Percentiles rank a stretch among this genome's conserved stretches.
phyloP scores from a whole-genome alignment of 345 rosid species.

The Heritiera fomes region DNA sequence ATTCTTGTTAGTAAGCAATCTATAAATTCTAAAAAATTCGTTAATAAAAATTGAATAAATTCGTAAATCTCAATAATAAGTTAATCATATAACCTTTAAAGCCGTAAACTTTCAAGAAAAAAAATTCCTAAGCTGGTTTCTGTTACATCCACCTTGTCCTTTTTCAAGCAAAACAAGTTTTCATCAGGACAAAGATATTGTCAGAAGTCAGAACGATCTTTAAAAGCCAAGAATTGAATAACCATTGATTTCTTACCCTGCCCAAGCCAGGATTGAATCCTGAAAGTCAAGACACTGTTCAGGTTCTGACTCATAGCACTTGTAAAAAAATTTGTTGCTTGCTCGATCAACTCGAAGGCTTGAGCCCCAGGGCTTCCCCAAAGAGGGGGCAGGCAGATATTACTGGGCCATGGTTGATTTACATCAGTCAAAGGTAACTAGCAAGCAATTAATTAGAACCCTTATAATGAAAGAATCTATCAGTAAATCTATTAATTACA shows the following conservation, averaged over 20 bases:
- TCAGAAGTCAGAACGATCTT: slow-evolving; percentile 2
- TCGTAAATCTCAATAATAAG: too few relatives aligned
- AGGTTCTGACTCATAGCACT: neutral
- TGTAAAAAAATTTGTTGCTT: neutral
- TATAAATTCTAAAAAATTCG: too few relatives aligned
- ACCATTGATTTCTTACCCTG: neutral
- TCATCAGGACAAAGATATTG: neutral
- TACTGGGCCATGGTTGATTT: slow-evolving; percentile 37
- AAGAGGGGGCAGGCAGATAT: slow-evolving; percentile 38
- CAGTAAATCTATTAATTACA: slow-evolving; percentile 26
- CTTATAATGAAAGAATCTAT: slow-evolving; percentile 20
- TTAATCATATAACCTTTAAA: too few relatives aligned
- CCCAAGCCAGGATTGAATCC: neutral
- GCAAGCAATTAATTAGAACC: slow-evolving; percentile 11
- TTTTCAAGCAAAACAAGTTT: neutral
- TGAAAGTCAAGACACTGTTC: slow-evolving; percentile 2
- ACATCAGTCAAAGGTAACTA: slow-evolving; percentile 28
- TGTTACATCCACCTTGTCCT: neutral
- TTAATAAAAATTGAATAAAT: too few relatives aligned
- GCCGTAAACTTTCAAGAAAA: too few relatives aligned
- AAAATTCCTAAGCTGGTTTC: neutral
- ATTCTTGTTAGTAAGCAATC: too few relatives aligned
- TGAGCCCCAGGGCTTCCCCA: slow-evolving; percentile 27
- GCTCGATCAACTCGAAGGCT: slow-evolving; percentile 21
- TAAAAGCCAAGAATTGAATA: neutral